Evolutionary conservation across 1,284 basidiomycete species (phyloP), one percentile per base, ranked within the genome.

Genomic region (Rhodotorula sp.): DNA sequence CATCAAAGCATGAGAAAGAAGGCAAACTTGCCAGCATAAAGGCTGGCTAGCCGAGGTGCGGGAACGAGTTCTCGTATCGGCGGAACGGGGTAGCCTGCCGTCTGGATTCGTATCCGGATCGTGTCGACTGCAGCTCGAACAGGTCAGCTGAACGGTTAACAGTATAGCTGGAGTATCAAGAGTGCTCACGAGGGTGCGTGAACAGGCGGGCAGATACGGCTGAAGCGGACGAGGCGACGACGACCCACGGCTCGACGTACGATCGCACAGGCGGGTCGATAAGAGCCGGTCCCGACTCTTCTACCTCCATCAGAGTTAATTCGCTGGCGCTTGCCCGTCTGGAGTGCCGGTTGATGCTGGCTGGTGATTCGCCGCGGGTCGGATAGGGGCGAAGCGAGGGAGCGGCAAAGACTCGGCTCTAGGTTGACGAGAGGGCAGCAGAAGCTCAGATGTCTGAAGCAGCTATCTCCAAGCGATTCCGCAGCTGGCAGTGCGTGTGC

Each of bases 91-190:
- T 71, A 56, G 10, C 76, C 75, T 1, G 75, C 71, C 8, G 77
- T 78, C 48, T 78, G 77, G 21, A 78, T 69, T 47, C 76, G 62
- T 8, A 78, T 77, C 31, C 77, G 54, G 5, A 76, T 28, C 23
- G 77, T 78, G 47, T 78, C 77, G 34, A 78, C 77, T 78, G 61
- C 15, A 16, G 5, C 7, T 14, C 38, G 10, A 43, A 2, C 1
- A 43, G 38, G 38, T 43, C 38, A 43, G 38, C 12, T 2, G 12
- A 14, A 14, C 38, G 38, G 38, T 8, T 34, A 8, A 8, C 7
- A 0, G 5, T 2, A 2, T 15, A 12, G 6, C 16, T 10, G 6
- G 15, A n/a, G 19, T 23, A 38, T 67, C 54, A 68, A 58, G 60
- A 34, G n/a, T 12, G 66, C 74, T 54, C 48, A 78, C 77, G 65